Evolutionary conservation across 768 basidiomycete species (phyloP).

Genomic region (Gloeopeniophorella convolvens): DNA sequence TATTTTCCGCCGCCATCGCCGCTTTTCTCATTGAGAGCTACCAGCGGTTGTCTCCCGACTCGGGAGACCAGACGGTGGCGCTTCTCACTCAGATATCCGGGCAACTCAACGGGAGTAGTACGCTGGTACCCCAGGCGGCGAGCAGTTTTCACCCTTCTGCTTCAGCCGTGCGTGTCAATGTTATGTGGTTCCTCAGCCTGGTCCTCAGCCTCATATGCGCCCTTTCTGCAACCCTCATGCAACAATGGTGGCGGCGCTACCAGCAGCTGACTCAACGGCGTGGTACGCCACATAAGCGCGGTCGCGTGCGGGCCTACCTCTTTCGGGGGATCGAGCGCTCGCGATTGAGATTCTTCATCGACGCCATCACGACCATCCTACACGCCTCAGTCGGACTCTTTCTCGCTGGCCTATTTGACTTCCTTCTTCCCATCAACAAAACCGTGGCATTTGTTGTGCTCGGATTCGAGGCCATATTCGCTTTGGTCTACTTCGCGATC

Average conservation of each 20-base stretch:
- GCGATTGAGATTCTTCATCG: background rate
- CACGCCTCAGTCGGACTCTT: conserved; percentile 1
- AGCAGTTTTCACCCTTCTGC: background rate
- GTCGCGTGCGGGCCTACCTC: background rate
- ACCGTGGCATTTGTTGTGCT: conserved; percentile 5
- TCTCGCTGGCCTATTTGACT: conserved; percentile 8
- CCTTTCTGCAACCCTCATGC: conserved; percentile 5
- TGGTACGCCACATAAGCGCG: background rate
- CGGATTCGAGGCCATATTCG: background rate
- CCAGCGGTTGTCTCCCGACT: background rate
- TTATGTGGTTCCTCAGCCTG: conserved; percentile 9
- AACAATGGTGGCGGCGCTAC: background rate
- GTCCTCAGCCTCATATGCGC: background rate
- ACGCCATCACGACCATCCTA: background rate
- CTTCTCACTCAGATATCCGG: conserved; percentile 12
- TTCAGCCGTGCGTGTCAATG: background rate
- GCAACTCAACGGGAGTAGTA: too few relatives aligned
- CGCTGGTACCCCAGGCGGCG: background rate
- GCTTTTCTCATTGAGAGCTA: conserved; percentile 7
- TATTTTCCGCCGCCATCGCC: conserved; percentile 11
- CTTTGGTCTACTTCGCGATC: background rate
- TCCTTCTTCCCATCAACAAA: background rate
- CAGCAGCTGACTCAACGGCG: background rate
- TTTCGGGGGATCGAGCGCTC: background rate
- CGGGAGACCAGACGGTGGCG: background rate